These are phyloP conservation scores for Rosa multiflora DNA, from an alignment of 306 rosid genomes.

Conservation along the genomic window DNA sequence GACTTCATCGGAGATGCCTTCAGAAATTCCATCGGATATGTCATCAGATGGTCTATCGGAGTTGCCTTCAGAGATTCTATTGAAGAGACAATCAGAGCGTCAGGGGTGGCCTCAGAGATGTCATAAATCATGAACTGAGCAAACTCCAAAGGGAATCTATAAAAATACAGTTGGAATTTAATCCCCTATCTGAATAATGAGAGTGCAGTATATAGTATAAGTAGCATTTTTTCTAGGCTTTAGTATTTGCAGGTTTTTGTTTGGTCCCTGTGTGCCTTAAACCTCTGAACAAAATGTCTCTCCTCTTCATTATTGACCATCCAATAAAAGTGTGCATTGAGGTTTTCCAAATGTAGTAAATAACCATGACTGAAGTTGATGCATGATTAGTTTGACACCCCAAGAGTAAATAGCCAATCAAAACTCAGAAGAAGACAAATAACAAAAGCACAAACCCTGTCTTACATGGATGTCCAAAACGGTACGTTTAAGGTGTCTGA, in stretches of 20 bases:
- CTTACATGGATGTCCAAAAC: background rate
- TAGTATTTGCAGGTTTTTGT: background rate
- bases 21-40: background rate
- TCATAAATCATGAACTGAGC: background rate
- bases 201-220: background rate
- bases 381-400: background rate
- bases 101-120: background rate
- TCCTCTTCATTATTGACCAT: background rate
- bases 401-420: background rate
- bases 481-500: background rate
- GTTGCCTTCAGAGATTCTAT: background rate
- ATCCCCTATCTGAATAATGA: constrained; percentile 3
- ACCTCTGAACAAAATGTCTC: background rate
- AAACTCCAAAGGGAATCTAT: background rate
- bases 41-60: background rate
- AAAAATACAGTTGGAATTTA: background rate
- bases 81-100: background rate
- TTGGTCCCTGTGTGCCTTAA: background rate
- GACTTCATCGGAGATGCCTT: constrained; percentile 17
- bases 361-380: background rate
- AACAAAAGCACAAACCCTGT: background rate
- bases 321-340: background rate
- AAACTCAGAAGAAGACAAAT: background rate
- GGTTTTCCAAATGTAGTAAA: background rate
- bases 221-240: background rate